phyloP scores from a whole-genome alignment of 108 stramenopile species.

The Cyclostephanos invisitatus region DNA sequence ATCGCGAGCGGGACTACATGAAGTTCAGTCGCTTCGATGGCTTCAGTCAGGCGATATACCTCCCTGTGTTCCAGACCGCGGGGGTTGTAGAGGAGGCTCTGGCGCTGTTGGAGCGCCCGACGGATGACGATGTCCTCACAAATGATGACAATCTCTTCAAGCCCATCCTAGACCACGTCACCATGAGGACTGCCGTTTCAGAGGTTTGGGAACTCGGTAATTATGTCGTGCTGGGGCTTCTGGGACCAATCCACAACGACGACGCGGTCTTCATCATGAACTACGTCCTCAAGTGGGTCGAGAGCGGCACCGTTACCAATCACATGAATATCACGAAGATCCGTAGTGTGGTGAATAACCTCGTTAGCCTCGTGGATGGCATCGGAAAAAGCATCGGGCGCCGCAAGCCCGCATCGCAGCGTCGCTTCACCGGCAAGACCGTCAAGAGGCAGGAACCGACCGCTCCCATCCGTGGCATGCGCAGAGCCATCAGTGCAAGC shows the following conservation, averaged over 20 bases:
- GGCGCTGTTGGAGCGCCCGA: slow-evolving; percentile 74
- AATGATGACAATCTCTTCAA: slow-evolving; percentile 83
- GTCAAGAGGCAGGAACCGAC: slow-evolving; percentile 45
- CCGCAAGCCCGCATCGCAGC: slow-evolving; percentile 61
- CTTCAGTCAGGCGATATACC: slow-evolving; percentile 94
- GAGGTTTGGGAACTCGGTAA: slow-evolving; percentile 95
- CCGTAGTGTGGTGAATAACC: slow-evolving; percentile 55
- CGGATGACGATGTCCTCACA: slow-evolving; percentile 63
- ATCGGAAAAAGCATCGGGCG: slow-evolving; percentile 76
- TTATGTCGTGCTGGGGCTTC: slow-evolving; percentile 72
- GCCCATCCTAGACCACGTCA: slow-evolving; percentile 81
- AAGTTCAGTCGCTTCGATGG: slow-evolving; percentile 94
- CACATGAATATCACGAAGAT: slow-evolving; percentile 70
- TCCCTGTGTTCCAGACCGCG: slow-evolving; percentile 96
- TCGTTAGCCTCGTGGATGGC: slow-evolving; percentile 68
- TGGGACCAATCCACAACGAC: slow-evolving; percentile 82
- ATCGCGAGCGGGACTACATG: slow-evolving; percentile 89
- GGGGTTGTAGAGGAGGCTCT: slow-evolving; percentile 94
- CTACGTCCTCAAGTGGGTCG: slow-evolving; percentile 79
- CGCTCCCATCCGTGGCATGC: slow-evolving; percentile 48
- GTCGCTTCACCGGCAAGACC: slow-evolving; percentile 48
- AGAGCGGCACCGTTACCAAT: slow-evolving; percentile 60
- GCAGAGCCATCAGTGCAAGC: slow-evolving; percentile 69
- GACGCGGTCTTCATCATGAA: slow-evolving; percentile 75
- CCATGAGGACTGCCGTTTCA: slow-evolving; percentile 92